Base-by-base conservation (phyloP, 202 grass and related monocot species). In the Musa balbisiana region DNA sequence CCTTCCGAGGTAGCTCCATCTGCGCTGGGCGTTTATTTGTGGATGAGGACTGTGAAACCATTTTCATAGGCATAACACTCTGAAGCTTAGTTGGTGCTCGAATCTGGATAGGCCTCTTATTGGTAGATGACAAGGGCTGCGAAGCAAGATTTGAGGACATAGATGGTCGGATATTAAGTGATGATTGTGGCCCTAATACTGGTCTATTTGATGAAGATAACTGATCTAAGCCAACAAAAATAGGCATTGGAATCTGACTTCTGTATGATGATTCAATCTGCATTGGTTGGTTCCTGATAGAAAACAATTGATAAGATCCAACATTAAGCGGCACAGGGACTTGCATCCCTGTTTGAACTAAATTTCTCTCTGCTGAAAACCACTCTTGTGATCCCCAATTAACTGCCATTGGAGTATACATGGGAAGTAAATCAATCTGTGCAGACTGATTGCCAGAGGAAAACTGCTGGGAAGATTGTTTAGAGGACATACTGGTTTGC, bases 211-310 rank as follows among this genome's bases (percentile, higher is more conserved):
- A 49, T 14, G 77, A 80, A 62, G 71, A 71, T 33, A 72, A 80
- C 20, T 63, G 81, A 11, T 74, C 56, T 3, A 49, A 33, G 6
- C 68, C 55, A 13, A 80, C n/a, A 17, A 12, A 64, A 33, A 52
- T 16, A 2, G 73, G 68, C 43, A 80, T 10, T 25, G 78, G 53
- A 80, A 19, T 50, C 49, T 65, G 43, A 50, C 60, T 15, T 11
- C 51, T 76, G 8, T 77, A 73, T 71, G 64, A 62, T 51, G 10
- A 43, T 55, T 74, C 73, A 59, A 62, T 60, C 75, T 68, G 81
- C 26, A 82, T 59, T 1, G 87, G 67, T 79, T 89, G 85, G 49
- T 90, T 83, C 75, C 67, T 87, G 85, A 89, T 89, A 76, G 95
- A 87, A 15, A 87, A 75, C 67, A 89, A 83, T 67, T 83, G 56